Evolutionary conservation across 2,329 filamentous ascomycete species (phyloP), one percentile per base, ranked within the genome.

Genomic region (Hypoxylon rubiginosum): DNA sequence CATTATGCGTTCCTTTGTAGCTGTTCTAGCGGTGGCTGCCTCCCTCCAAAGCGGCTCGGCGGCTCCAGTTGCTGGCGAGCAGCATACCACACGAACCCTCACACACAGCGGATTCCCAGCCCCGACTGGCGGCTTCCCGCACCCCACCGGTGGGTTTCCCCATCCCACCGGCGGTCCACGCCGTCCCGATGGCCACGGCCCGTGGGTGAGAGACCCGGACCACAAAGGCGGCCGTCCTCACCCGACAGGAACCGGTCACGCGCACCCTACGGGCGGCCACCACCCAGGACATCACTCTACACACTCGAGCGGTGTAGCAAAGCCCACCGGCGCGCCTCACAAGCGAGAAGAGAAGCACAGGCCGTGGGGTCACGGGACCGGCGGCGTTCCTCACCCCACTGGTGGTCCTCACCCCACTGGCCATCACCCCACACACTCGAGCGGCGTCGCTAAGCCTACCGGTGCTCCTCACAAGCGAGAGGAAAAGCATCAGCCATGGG

Each of bases 1-100:
- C 26, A 64, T 32, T 24, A 70, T 70, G 67, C 62, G 62, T 43
- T 70, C 62, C 45, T 67, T 70, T 58, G 52, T 68, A 53, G 34
- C 65, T 56, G 24, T 66, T 10, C 58, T 70, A 41, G 67, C 59
- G 13, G 52, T 46, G 26, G 62, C 62, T 30, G 67, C 67, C 58
- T 54, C 59, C 11, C 19, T 70, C 58, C 67, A 68, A 43, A 45
- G 62, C 45, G 39, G 52, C 52, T 63, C 24, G 4, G 64, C 67
- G 15, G 53, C 50, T 8, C 67, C 67, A 10, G 64, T 62, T 13
- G 53, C 8, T 26, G 50, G 56, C 21, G 56, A 56, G 17, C 52
- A 41, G 3, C 49, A 51, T 0, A 30, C 28, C 19, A 54, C 54
- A 6, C 17, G n/a, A 30, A n/a, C 54, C 9, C 3, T 51, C 5